These are phyloP conservation scores for Neonectria punicea DNA, from an alignment of 2,329 filamentous ascomycete species.

Conservation along the genomic window DNA sequence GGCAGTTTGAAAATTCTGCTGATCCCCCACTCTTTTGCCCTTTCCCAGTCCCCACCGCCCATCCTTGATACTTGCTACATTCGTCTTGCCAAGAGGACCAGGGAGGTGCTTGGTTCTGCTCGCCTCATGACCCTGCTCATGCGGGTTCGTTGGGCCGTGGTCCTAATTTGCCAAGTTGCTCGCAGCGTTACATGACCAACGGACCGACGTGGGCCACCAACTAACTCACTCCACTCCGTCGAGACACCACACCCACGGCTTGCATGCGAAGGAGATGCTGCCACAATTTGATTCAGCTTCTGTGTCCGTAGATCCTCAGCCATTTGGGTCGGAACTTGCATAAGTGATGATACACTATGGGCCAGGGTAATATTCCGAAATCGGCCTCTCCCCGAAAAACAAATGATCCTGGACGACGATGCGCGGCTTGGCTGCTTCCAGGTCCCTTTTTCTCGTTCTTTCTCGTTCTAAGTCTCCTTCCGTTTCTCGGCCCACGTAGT, in stretches of 20 bases:
- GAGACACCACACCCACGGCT: not conserved
- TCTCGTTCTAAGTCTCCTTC: not conserved
- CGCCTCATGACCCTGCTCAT: not conserved
- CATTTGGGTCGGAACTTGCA: not conserved
- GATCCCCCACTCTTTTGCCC: not conserved
- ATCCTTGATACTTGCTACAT: not conserved
- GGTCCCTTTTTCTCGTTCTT: conserved; percentile 1
- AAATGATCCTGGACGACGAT: not conserved
- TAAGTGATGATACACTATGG: not conserved
- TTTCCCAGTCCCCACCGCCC: not conserved
- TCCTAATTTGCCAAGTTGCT: conserved; percentile 7
- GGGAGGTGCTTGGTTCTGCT: not conserved
- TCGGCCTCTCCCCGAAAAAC: conserved; percentile 13
- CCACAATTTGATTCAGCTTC: not conserved
- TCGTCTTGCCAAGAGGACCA: not conserved
- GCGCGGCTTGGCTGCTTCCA: conserved; percentile 1
- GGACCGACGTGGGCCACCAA: not conserved
- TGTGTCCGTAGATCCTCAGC: not conserved
- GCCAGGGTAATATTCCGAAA: conserved; percentile 24
- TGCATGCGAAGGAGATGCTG: not conserved
- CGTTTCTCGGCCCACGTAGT: not conserved
- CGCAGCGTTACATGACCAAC: not conserved
- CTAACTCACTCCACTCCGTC: not conserved
- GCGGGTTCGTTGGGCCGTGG: conserved; percentile 15
- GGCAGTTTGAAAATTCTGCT: not conserved